These are phyloP conservation scores for Phtheirospermum japonicum DNA, from an alignment of 257 asterid species.

Conservation along the genomic window DNA sequence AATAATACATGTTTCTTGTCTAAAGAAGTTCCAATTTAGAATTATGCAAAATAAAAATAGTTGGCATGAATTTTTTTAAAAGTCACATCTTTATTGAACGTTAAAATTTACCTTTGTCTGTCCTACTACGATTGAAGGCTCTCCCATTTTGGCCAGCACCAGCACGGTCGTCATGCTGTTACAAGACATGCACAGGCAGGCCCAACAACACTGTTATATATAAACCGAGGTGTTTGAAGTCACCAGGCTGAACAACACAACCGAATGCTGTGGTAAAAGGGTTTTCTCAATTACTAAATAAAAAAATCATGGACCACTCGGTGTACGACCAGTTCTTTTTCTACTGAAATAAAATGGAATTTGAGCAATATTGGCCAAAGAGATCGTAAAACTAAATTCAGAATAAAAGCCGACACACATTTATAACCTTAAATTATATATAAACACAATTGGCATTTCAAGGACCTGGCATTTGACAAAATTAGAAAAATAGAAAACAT, in stretches of 20 bases:
- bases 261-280: neutral
- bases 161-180: constrained; percentile 83
- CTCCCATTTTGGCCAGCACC: constrained; percentile 56
- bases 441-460: constrained; percentile 10
- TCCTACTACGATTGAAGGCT: constrained; percentile 44
- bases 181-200: constrained; percentile 75
- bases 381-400: neutral
- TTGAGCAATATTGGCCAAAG: constrained; percentile 1
- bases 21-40: neutral
- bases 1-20: neutral
- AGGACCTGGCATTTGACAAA: constrained; percentile 29
- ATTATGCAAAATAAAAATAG: neutral
- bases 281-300: neutral
- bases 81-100: neutral
- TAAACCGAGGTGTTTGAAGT: neutral
- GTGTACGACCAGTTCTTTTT: neutral
- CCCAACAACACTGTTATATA: constrained; percentile 67
- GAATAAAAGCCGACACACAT: neutral
- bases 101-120: constrained; percentile 42
- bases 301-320: neutral
- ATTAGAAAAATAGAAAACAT: constrained; percentile 12
- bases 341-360: neutral
- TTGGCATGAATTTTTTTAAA: too few species aligned
- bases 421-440: neutral
- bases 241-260: constrained; percentile 1